Evolutionary conservation across 148 eudicot species (phyloP).

Genomic region (Bassia scoparia): DNA sequence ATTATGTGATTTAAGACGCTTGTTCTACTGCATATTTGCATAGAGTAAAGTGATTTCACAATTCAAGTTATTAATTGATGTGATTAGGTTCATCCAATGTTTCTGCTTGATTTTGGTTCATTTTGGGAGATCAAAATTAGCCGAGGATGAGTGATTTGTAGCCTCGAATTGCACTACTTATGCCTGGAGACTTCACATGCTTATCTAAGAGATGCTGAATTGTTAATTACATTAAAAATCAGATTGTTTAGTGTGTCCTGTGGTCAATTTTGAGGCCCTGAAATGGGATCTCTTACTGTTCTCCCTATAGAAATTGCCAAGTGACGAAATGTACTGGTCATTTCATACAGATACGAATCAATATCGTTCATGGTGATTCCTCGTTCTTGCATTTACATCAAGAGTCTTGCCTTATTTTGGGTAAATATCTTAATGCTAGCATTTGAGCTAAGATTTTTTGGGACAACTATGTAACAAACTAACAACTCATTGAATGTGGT

Average conservation of each 20-base stretch:
- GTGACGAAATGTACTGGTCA: too few relatives aligned
- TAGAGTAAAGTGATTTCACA: neutral
- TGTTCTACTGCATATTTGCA: neutral
- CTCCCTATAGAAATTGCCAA: too few relatives aligned
- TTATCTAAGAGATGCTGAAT: too few relatives aligned
- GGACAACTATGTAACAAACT: neutral
- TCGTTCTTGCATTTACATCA: neutral
- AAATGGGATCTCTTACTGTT: too few relatives aligned
- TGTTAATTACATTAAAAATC: too few relatives aligned
- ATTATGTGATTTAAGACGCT: neutral
- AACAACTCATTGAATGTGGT: neutral
- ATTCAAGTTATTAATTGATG: neutral
- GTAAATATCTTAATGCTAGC: neutral
- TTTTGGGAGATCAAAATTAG: neutral
- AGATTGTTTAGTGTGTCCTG: too few relatives aligned
- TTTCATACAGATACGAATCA: too few relatives aligned
- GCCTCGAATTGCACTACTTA: neutral
- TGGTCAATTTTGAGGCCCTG: too few relatives aligned
- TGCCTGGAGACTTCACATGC: neutral
- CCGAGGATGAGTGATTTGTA: neutral
- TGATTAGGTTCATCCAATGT: neutral
- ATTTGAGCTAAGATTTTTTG: neutral
- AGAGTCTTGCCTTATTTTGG: neutral
- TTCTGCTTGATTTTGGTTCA: neutral
- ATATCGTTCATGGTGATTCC: too few relatives aligned